Conservation (phyloP, 352 stramenopile species). For the Phytophthora cajani region DNA sequence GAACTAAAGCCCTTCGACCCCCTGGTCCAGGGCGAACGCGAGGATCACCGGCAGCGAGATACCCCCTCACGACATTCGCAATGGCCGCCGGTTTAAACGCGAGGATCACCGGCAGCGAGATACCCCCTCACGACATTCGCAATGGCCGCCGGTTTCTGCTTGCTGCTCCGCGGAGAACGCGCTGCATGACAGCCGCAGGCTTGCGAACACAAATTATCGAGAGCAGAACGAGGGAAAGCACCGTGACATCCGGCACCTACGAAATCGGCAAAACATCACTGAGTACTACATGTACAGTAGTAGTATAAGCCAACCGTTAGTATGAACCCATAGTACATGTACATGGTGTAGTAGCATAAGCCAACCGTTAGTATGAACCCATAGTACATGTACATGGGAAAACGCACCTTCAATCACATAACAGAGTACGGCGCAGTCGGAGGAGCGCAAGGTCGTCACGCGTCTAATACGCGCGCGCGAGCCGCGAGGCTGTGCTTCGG, state of each 20-base stretch:
- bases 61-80: conserved; percentile 63
- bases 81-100: conserved; percentile 57
- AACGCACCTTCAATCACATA: too few species aligned
- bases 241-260: conserved; percentile 68
- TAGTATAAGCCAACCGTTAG: too few species aligned
- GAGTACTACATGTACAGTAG: too few species aligned
- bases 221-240: conserved; percentile 60
- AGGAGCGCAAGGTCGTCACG: too few species aligned
- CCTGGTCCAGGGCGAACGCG: conserved; percentile 46
- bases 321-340: too few species aligned
- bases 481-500: too few species aligned
- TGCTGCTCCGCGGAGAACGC: conserved; percentile 64
- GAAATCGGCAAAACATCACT: neutral
- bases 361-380: too few species aligned
- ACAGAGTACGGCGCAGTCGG: too few species aligned
- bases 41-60: conserved; percentile 67
- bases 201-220: conserved; percentile 78
- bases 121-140: conserved; percentile 65
- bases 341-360: too few species aligned
- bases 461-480: too few species aligned
- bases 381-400: too few species aligned
- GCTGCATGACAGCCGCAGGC: conserved; percentile 66
- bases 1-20: conserved; percentile 62
- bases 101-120: conserved; percentile 64
- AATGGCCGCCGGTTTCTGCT: conserved; percentile 51